Evolutionary conservation across 2,329 filamentous ascomycete genomes (phyloP), one percentile per base, ranked within the genome.

Genomic region (Trichoderma koningii): DNA sequence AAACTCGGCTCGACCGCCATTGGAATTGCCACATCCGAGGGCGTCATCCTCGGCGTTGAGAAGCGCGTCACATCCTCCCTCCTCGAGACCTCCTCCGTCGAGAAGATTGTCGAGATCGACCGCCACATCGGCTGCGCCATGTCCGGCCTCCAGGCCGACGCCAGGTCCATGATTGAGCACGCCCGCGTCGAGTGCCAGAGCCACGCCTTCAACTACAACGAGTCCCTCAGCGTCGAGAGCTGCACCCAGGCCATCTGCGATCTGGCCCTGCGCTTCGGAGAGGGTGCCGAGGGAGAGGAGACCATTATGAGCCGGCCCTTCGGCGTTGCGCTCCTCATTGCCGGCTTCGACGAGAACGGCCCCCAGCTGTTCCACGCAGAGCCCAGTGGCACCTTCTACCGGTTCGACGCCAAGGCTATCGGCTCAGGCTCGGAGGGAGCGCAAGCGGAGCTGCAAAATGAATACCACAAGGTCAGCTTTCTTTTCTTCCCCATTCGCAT

Each of bases 101-200:
- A 99, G 81, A 99, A 99, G 87, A 98, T 99, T 74, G 94, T 99
- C 78, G 95, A 99, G 80, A 98, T 99, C 78, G 95, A 99, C 83
- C 88, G 91, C 76, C 95, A 99, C 83, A 97, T 99, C 73, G 95
- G 95, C 74, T 98, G 95, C 81, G 95, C 95, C 81, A 99, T 99
- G 93, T 95, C 91, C 44, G 95, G 95, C 53, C 87, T 99, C 70
- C 95, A 99, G 84, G 95, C 95, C 74, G 95, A 99, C 79, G 95
- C 95, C 69, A 90, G 95, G 75, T 95, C 91, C 80, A 96, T 99
- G 90, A 88, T 99, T 70, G 95, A 99, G 83, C 95, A 99, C 81
- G 95, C 95, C 73, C 92, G 94, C 73, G 94, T 99, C 76, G 96
- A 98, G 82, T 92, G 89, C 77, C 95, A 99, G 84, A 95, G 90